These are phyloP conservation scores for Oidiodendron maius DNA, from an alignment of 495 filamentous ascomycete genomes.

Conservation along the genomic window DNA sequence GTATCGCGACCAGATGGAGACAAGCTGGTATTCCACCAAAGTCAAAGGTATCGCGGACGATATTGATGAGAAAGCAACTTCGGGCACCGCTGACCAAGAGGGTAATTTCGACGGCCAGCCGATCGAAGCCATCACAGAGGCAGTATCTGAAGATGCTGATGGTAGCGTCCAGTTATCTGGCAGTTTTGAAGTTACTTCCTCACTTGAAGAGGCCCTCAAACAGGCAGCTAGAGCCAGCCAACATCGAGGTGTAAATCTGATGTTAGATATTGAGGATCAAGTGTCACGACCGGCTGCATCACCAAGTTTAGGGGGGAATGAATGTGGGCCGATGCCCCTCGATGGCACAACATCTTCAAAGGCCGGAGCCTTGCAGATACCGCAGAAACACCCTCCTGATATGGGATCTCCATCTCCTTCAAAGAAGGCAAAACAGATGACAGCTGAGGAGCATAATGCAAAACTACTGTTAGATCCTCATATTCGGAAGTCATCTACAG, in stretches of 20 bases:
- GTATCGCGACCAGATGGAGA: conserved; percentile 71
- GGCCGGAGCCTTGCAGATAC: not conserved
- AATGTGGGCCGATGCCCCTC: not conserved
- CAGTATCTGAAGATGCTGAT: not conserved
- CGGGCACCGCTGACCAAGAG: conserved; percentile 8
- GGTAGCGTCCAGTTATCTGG: conserved; percentile 8
- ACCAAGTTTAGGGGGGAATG: not conserved
- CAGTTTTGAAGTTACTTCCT: conserved; percentile 22
- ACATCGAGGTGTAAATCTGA: not conserved
- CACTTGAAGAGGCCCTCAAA: conserved; percentile 23
- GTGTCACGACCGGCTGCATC: not conserved
- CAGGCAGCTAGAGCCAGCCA: not conserved
- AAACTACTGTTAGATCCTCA: conserved; percentile 72
- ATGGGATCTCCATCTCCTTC: conserved; percentile 5
- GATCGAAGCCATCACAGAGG: not conserved
- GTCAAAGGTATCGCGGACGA: conserved; percentile 31
- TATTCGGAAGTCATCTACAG: conserved; percentile 77
- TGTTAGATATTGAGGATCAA: not conserved
- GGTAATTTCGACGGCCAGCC: not conserved
- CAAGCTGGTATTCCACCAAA: conserved; percentile 75
- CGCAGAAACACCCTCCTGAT: conserved; percentile 5
- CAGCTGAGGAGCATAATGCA: conserved; percentile 88
- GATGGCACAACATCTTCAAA: not conserved
- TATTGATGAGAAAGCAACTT: conserved; percentile 18
- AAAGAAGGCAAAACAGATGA: conserved; percentile 44